phyloP scores from a whole-genome alignment of 2,329 filamentous ascomycete species.

The Amphichorda felina region DNA sequence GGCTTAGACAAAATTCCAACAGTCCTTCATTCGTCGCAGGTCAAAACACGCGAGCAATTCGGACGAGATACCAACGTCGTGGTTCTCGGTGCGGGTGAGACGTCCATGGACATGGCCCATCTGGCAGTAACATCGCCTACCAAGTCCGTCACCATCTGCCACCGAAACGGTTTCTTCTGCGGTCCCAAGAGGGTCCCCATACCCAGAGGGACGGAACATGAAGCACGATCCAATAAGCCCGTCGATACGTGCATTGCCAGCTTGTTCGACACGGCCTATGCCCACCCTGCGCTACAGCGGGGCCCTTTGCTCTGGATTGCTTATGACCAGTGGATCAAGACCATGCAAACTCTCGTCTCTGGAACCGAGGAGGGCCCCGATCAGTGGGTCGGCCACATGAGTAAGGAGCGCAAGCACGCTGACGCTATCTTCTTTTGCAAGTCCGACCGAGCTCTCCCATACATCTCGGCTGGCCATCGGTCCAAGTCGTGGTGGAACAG shows the following conservation, averaged over 20 bases:
- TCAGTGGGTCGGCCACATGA: conserved; percentile 34
- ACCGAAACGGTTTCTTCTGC: conserved; percentile 22
- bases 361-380: conserved; percentile 32
- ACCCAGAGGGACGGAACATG: neutral
- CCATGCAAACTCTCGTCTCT: conserved; percentile 28
- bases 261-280: conserved; percentile 38
- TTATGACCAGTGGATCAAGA: conserved; percentile 32
- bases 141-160: conserved; percentile 25
- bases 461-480: conserved; percentile 24
- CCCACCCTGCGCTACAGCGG: conserved; percentile 31
- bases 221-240: conserved; percentile 24
- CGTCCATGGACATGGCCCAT: conserved; percentile 27
- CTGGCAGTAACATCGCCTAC: conserved; percentile 28
- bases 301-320: conserved; percentile 28
- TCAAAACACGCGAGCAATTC: conserved; percentile 27
- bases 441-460: conserved; percentile 27
- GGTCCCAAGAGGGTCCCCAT: conserved; percentile 4
- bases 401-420: conserved; percentile 20
- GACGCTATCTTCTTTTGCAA: conserved; percentile 30
- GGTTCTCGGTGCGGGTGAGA: conserved; percentile 30
- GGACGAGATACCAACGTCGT: conserved; percentile 24
- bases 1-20: conserved; percentile 20
- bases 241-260: conserved; percentile 33
- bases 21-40: conserved; percentile 29
- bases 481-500: conserved; percentile 18